A percentile compares a stretch with the other conserved stretches of the same genome.
Conservation (phyloP, 208 protist species). For the Trypanosoma vivax region DNA sequence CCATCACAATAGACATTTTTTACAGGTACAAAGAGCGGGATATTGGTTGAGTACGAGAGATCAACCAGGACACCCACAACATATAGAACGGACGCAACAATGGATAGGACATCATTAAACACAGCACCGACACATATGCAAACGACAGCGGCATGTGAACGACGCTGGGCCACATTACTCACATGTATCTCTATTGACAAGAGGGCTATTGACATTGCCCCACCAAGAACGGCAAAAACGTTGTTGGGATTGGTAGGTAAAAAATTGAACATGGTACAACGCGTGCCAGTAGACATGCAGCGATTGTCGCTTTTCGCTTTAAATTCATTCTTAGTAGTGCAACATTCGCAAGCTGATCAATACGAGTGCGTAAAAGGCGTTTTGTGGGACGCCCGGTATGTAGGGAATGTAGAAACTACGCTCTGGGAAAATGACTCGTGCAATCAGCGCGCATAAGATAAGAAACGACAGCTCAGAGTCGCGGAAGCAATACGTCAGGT, state of each 20-base stretch:
- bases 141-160: conserved; percentile 81
- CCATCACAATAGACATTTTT: conserved; percentile 90
- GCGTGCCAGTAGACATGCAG: conserved; percentile 50
- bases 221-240: conserved; percentile 69
- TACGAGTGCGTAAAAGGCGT: conserved; percentile 43
- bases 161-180: conserved; percentile 69
- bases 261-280: conserved; percentile 71
- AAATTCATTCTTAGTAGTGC: conserved; percentile 56
- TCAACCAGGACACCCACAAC: conserved; percentile 79
- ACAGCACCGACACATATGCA: conserved; percentile 78
- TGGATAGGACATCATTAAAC: conserved; percentile 79
- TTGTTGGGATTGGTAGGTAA: conserved; percentile 67
- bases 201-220: conserved; percentile 78
- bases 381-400: conserved; percentile 12
- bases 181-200: conserved; percentile 86
- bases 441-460: conserved; percentile 56
- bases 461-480: conserved; percentile 70
- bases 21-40: conserved; percentile 86
- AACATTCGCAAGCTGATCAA: conserved; percentile 53
- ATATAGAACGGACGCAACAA: conserved; percentile 63
- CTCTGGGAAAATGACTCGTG: conserved; percentile 37
- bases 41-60: conserved; percentile 78
- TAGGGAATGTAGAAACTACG: conserved; percentile 4
- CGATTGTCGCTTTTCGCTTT: conserved; percentile 56
- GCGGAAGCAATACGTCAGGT: conserved; percentile 73